phyloP scores from a whole-genome alignment of 202 grass and related monocot genomes.

The Brachypodium distachyon region DNA sequence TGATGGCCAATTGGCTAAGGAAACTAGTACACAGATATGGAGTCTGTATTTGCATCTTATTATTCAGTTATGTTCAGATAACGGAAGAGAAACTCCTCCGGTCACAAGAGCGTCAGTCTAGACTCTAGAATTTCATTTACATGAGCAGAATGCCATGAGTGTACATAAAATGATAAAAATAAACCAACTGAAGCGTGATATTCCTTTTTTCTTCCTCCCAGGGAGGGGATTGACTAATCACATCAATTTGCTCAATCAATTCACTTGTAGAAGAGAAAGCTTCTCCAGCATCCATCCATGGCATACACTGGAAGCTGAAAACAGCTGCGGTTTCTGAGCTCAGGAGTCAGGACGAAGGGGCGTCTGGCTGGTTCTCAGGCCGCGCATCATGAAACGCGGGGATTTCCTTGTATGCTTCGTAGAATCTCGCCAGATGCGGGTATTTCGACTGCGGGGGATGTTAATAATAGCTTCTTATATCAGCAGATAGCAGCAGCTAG shows the following conservation, averaged over 20 bases:
- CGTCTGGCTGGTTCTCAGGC: slow-evolving; percentile 66
- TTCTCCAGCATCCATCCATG: background rate
- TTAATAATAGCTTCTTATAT: background rate
- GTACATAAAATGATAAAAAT: background rate
- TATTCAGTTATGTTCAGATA: too few species aligned
- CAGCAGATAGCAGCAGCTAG: background rate
- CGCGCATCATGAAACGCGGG: slow-evolving; percentile 39
- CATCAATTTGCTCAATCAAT: background rate
- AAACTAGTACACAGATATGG: too few species aligned
- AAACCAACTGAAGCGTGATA: background rate
- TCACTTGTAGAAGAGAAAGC: background rate
- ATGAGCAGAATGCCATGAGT: too few species aligned
- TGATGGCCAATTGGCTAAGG: too few species aligned
- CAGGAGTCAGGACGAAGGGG: background rate
- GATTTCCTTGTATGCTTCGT: slow-evolving; percentile 49
- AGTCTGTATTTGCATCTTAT: too few species aligned
- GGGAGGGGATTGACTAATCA: background rate
- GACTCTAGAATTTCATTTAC: too few species aligned
- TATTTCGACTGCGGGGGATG: slow-evolving; percentile 42
- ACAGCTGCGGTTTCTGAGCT: background rate
- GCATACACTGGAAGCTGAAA: background rate
- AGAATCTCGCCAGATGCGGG: slow-evolving; percentile 52
- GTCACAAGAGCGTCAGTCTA: too few species aligned
- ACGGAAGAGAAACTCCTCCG: too few species aligned
- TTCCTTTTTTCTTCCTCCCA: background rate